These are phyloP conservation scores for Cucurbitaria berberidis DNA, from an alignment of 2,329 filamentous ascomycete genomes.

Conservation along the genomic window DNA sequence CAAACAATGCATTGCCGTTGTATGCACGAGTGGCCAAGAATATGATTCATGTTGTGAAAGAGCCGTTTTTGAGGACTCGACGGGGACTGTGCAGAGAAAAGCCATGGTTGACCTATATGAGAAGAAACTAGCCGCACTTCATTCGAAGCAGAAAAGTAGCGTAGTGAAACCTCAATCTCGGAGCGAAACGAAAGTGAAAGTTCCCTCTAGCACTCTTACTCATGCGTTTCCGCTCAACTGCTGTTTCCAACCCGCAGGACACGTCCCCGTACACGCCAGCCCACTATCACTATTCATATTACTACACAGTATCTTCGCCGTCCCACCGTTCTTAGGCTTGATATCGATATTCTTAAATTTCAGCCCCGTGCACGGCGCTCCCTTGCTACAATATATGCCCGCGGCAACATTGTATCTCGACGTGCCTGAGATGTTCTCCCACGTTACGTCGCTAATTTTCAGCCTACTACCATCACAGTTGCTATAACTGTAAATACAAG, in stretches of 20 bases:
- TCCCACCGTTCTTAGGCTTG: conserved; percentile 39
- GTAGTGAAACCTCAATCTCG: too few species aligned
- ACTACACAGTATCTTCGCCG: conserved; percentile 29
- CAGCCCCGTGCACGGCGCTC: conserved; percentile 54
- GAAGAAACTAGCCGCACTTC: conserved; percentile 13
- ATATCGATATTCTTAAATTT: conserved; percentile 57
- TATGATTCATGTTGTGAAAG: conserved; percentile 52
- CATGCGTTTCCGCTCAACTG: conserved; percentile 33
- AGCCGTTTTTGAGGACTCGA: conserved; percentile 56
- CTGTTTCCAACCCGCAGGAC: conserved; percentile 31
- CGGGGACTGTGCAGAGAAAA: conserved; percentile 54
- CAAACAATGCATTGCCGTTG: conserved; percentile 50
- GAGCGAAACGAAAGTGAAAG: not conserved
- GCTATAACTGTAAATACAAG: conserved; percentile 52
- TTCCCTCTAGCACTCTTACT: not conserved
- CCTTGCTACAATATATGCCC: conserved; percentile 50
- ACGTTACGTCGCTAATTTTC: conserved; percentile 55
- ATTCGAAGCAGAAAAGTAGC: not conserved
- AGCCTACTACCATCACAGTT: conserved; percentile 31
- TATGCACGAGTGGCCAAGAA: conserved; percentile 53
- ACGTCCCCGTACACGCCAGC: conserved; percentile 32
- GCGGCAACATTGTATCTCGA: conserved; percentile 57
- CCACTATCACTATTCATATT: conserved; percentile 38
- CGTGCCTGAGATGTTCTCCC: conserved; percentile 59
- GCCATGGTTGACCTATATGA: conserved; percentile 51